Percentiles rank a stretch among this genome's conserved stretches.
phyloP scores from a whole-genome alignment of 345 rosid genomes.

The Tarenaya hassleriana region DNA sequence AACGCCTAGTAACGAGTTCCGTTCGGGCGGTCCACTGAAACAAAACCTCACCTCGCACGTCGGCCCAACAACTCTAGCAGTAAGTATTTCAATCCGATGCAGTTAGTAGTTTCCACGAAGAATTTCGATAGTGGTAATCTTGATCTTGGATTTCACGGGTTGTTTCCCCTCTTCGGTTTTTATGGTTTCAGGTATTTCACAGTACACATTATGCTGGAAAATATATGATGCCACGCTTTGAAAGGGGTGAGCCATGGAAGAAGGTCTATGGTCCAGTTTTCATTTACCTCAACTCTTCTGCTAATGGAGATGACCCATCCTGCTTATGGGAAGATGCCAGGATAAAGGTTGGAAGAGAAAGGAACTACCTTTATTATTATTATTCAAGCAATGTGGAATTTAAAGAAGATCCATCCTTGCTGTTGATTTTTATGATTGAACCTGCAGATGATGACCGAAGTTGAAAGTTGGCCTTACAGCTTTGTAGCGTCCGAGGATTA shows the following conservation, averaged over 20 bases:
- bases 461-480: constrained; percentile 84
- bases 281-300: constrained; percentile 62
- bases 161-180: too few relatives aligned
- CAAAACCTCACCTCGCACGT: constrained; percentile 95
- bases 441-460: constrained; percentile 67
- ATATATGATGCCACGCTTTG: constrained; percentile 50
- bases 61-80: constrained; percentile 86
- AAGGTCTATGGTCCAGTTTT: constrained; percentile 94
- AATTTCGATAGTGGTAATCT: constrained; percentile 9
- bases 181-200: constrained; percentile 80
- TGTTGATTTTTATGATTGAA: constrained; percentile 9
- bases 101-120: not conserved
- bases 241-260: constrained; percentile 75
- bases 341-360: constrained; percentile 55
- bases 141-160: constrained; percentile 4
- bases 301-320: constrained; percentile 39
- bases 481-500: constrained; percentile 89
- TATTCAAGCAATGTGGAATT: constrained; percentile 12
- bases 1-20: constrained; percentile 85
- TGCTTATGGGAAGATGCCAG: constrained; percentile 90
- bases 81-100: constrained; percentile 28
- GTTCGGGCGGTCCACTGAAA: constrained; percentile 90
- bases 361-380: too few relatives aligned
- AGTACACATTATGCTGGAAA: constrained; percentile 80
- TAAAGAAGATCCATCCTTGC: not conserved